phyloP scores from a whole-genome alignment of 441 rosid species.

The Biscutella laevigata region DNA sequence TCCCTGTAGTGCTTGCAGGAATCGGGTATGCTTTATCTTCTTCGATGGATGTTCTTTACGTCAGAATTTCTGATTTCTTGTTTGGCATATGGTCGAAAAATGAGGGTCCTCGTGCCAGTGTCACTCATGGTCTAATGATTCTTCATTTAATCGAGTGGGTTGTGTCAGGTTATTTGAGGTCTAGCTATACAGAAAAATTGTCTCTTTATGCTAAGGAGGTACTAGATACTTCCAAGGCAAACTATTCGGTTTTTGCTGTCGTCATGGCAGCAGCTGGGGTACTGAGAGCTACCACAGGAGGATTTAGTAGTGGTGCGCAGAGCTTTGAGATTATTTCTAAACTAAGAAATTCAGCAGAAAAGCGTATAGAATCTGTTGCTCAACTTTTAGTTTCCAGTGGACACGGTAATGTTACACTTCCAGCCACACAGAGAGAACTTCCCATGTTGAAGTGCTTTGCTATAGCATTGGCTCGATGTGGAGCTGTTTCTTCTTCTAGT shows the following conservation, averaged over 20 bases:
- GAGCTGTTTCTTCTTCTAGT: constrained; percentile 42
- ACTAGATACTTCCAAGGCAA: constrained; percentile 37
- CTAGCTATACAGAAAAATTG: constrained; percentile 37
- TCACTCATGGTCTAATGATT: constrained; percentile 62
- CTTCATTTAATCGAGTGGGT: constrained; percentile 83
- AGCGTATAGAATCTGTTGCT: constrained; percentile 37
- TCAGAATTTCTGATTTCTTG: constrained; percentile 40
- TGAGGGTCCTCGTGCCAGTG: constrained; percentile 39
- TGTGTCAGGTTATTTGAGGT: constrained; percentile 49
- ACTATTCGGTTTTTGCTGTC: constrained; percentile 41
- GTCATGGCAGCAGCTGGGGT: constrained; percentile 75
- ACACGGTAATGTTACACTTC: constrained; percentile 16
- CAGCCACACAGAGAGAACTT: constrained; percentile 22
- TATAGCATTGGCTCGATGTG: constrained; percentile 71
- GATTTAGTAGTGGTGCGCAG: constrained; percentile 28
- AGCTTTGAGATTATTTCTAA: constrained; percentile 35
- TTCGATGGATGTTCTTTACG: constrained; percentile 36
- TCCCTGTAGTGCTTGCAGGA: constrained; percentile 70
- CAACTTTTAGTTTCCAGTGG: constrained; percentile 34
- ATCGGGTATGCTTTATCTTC: constrained; percentile 73
- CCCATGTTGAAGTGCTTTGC: constrained; percentile 55
- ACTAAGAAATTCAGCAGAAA: constrained; percentile 53
- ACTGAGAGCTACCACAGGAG: constrained; percentile 52
- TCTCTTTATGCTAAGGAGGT: constrained; percentile 30
- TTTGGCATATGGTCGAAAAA: constrained; percentile 58